Percentiles rank a stretch among this genome's conserved stretches.
Conservation (phyloP, 177 flowering plant species). For the Telopea speciosissima region DNA sequence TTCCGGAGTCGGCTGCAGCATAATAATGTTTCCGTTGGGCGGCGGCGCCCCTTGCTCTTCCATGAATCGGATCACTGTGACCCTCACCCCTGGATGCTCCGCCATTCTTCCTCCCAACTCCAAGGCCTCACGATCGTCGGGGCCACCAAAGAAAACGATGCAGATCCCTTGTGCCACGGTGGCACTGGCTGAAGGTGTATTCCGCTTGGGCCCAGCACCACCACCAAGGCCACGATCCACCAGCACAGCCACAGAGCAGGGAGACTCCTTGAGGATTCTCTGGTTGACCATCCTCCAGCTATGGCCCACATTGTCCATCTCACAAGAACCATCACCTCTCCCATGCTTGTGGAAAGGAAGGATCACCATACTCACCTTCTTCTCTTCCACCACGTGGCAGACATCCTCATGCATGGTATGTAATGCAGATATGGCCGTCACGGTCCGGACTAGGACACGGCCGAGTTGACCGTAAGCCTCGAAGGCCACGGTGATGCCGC, state of each 20-base stretch:
- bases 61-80: constrained; percentile 42
- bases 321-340: constrained; percentile 18
- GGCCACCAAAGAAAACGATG: constrained; percentile 69
- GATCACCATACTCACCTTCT: constrained; percentile 45
- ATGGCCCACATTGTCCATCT: constrained; percentile 45
- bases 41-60: constrained; percentile 6
- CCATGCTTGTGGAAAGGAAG: constrained; percentile 59
- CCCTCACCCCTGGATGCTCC: constrained; percentile 50
- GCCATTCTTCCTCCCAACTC: constrained; percentile 63
- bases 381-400: constrained; percentile 52
- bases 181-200: constrained; percentile 16
- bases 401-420: constrained; percentile 67
- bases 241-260: constrained; percentile 61
- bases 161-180: constrained; percentile 29
- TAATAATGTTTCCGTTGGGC: constrained; percentile 7
- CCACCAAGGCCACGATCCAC: constrained; percentile 68
- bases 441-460: constrained; percentile 42
- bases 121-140: constrained; percentile 70
- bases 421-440: constrained; percentile 45
- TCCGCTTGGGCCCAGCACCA: constrained; percentile 2
- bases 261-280: constrained; percentile 45
- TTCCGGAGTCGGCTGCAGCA: constrained; percentile 22
- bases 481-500: constrained; percentile 32
- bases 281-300: constrained; percentile 61
- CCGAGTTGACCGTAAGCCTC: constrained; percentile 48